Evolutionary conservation across 768 basidiomycete genomes (phyloP).

Genomic region (Omphalotus guepiniiformis): DNA sequence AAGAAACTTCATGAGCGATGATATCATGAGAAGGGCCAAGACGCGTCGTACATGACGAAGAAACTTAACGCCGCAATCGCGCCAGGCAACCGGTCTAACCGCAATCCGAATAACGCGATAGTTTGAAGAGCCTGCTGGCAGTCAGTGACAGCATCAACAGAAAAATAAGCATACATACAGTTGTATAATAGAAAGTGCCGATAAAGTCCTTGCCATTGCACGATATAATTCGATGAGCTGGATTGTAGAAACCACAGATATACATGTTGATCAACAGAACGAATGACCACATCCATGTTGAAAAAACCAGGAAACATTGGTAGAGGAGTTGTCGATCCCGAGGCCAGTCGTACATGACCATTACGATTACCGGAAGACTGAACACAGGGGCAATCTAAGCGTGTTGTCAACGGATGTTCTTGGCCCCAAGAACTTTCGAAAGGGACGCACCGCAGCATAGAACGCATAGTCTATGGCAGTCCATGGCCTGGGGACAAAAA

Average conservation of each 20-base stretch:
- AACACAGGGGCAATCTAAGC: constrained; percentile 40
- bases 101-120: constrained; percentile 49
- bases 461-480: constrained; percentile 33
- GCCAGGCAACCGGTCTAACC: constrained; percentile 41
- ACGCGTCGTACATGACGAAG: constrained; percentile 30
- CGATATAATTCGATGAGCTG: constrained; percentile 6
- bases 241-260: constrained; percentile 17
- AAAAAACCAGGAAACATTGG: constrained; percentile 40
- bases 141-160: too few species aligned
- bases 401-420: too few species aligned
- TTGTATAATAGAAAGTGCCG: constrained; percentile 34
- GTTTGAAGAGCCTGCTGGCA: constrained; percentile 39
- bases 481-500: constrained; percentile 18
- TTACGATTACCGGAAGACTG: constrained; percentile 42
- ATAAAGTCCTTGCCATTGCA: constrained; percentile 47
- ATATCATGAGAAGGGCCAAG: not conserved
- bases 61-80: constrained; percentile 36
- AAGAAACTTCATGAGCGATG: too few species aligned
- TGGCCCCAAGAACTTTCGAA: constrained; percentile 18
- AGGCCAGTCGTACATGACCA: constrained; percentile 51
- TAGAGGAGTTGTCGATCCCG: constrained; percentile 40
- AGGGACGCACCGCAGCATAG: constrained; percentile 31
- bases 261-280: constrained; percentile 27
- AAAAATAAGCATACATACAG: too few species aligned
- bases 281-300: constrained; percentile 48